These are phyloP conservation scores for Tricholoma hemisulphureum DNA, from an alignment of 768 basidiomycete species.

Conservation along the genomic window DNA sequence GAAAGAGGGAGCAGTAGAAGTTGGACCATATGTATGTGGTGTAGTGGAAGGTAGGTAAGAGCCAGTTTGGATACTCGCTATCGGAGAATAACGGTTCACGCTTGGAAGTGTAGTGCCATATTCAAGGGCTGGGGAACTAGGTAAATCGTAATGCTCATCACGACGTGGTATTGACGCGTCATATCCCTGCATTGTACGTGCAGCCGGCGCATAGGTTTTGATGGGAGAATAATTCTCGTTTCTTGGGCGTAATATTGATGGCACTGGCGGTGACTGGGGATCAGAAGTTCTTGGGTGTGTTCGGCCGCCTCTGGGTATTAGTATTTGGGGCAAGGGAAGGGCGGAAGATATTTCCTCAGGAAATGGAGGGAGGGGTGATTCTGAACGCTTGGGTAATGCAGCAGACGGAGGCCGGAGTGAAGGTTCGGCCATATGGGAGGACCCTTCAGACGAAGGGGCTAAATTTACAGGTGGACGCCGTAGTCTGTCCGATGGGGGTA, in stretches of 20 bases:
- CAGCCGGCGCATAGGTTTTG: background rate
- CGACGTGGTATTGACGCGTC: background rate
- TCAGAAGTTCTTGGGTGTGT: background rate
- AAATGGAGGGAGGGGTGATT: slow-evolving; percentile 41
- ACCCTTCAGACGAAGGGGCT: slow-evolving; percentile 11
- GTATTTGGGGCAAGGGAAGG: slow-evolving; percentile 17
- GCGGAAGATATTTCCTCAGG: slow-evolving; percentile 25
- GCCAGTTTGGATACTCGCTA: background rate
- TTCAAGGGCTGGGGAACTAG: background rate
- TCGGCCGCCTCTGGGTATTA: slow-evolving; percentile 20
- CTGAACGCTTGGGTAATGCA: slow-evolving; percentile 19
- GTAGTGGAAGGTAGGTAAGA: background rate
- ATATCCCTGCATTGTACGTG: background rate
- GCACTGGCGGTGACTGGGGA: slow-evolving; percentile 15
- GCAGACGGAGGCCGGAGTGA: slow-evolving; percentile 18
- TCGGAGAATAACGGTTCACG: background rate
- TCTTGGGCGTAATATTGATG: slow-evolving; percentile 7
- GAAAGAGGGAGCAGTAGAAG: slow-evolving; percentile 19
- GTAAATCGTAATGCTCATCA: background rate
- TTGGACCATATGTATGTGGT: slow-evolving; percentile 4
- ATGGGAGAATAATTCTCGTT: background rate
- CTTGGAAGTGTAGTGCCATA: background rate
- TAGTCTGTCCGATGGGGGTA: slow-evolving; percentile 50
- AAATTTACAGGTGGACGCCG: slow-evolving; percentile 36
- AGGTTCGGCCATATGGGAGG: slow-evolving; percentile 10